Conservation (phyloP, 805 yeast genomes). For the Vanderwaltozyma verrucispora region DNA sequence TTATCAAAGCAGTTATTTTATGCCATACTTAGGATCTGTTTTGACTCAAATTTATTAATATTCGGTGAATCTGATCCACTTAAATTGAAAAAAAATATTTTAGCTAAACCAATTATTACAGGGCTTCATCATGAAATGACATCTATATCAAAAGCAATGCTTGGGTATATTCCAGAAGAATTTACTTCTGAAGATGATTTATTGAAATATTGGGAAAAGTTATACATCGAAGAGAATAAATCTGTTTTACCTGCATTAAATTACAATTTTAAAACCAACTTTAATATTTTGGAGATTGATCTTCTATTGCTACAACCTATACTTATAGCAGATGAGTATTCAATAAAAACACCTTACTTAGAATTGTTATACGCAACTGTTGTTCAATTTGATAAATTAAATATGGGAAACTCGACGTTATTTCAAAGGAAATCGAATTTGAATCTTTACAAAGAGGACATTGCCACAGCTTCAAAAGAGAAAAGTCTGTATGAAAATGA, state of each 20-base stretch:
- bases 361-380: slow-evolving; percentile 74
- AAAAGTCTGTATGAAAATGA: too few species aligned
- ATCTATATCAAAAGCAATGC: slow-evolving; percentile 66
- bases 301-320: slow-evolving; percentile 75
- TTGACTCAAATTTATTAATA: slow-evolving; percentile 61
- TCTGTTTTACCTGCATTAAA: slow-evolving; percentile 44
- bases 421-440: slow-evolving; percentile 12
- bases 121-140: slow-evolving; percentile 68
- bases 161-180: slow-evolving; percentile 49
- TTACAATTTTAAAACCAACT: slow-evolving; percentile 48
- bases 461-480: too few species aligned
- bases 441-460: too few species aligned
- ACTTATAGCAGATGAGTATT: slow-evolving; percentile 72
- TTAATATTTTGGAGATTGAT: slow-evolving; percentile 50
- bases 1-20: slow-evolving; percentile 72
- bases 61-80: slow-evolving; percentile 55
- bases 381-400: slow-evolving; percentile 48
- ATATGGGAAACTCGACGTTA: slow-evolving; percentile 29
- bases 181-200: slow-evolving; percentile 51
- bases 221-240: slow-evolving; percentile 29
- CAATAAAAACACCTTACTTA: slow-evolving; percentile 77
- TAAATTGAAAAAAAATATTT: slow-evolving; percentile 46
- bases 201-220: slow-evolving; percentile 39
- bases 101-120: slow-evolving; percentile 71
- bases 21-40: slow-evolving; percentile 66